Evolutionary conservation across 2,329 filamentous ascomycete species (phyloP).

Genomic region (Leptographium wingfieldii): DNA sequence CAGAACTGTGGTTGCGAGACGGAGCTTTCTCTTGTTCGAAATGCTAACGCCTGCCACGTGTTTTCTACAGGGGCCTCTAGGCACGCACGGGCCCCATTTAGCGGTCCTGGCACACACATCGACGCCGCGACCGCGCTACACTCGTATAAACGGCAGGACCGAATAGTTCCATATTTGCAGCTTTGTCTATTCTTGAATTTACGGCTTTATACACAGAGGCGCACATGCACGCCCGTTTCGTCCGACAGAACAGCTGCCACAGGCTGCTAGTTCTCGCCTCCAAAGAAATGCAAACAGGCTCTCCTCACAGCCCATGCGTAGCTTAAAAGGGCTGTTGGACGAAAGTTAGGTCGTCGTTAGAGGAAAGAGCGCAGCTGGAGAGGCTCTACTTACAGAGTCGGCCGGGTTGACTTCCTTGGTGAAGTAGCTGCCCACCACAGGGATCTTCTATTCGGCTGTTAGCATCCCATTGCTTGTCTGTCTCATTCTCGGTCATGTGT

Average conservation of each 20-base stretch:
- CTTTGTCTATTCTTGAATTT: neutral
- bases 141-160: neutral
- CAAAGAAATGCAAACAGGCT: neutral
- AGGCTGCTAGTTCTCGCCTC: neutral
- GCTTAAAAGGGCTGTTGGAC: conserved; percentile 11
- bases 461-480: neutral
- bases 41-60: neutral
- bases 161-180: neutral
- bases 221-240: neutral
- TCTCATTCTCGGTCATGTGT: neutral
- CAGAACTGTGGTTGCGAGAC: too few relatives aligned
- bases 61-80: neutral
- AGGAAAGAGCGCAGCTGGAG: neutral
- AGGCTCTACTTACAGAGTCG: conserved; percentile 44
- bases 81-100: neutral
- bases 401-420: conserved; percentile 42
- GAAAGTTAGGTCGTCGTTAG: neutral
- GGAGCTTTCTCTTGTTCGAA: too few relatives aligned
- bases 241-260: neutral
- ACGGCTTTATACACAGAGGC: neutral
- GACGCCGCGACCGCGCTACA: neutral
- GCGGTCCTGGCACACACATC: neutral
- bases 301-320: neutral
- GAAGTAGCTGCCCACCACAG: conserved; percentile 38
- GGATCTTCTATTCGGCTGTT: conserved; percentile 34